Conservation (phyloP, 139 green algal genomes). For the Pycnococcus provasolii region DNA sequence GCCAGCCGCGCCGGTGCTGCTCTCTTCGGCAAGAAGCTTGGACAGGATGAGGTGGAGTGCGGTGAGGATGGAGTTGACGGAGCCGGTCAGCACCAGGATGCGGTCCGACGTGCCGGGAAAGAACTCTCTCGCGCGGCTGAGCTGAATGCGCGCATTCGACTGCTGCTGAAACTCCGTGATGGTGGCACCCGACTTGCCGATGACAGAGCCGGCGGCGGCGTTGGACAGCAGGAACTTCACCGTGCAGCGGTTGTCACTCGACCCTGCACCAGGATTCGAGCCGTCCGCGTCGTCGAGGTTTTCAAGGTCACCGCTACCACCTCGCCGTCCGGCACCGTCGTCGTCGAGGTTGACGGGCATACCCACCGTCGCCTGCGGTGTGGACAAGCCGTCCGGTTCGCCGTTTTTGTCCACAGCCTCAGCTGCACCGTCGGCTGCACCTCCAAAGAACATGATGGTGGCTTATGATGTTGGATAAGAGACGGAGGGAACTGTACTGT, state of each 20-base stretch:
- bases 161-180: constrained; percentile 63
- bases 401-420: too few relatives aligned
- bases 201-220: constrained; percentile 53
- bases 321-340: too few relatives aligned
- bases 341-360: too few relatives aligned
- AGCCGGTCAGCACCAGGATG: constrained; percentile 59
- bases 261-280: neutral
- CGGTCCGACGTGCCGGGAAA: constrained; percentile 53
- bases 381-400: too few relatives aligned
- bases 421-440: too few relatives aligned
- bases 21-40: constrained; percentile 41
- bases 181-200: constrained; percentile 53
- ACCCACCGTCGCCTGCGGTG: too few relatives aligned
- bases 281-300: neutral
- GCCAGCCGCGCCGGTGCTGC: neutral
- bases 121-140: constrained; percentile 43
- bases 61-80: constrained; percentile 53
- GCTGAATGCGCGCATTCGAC: constrained; percentile 52
- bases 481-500: too few relatives aligned
- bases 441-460: too few relatives aligned
- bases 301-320: too few relatives aligned
- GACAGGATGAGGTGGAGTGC: constrained; percentile 66
- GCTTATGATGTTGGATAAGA: too few relatives aligned
- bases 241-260: constrained; percentile 2
- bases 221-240: constrained; percentile 67